Evolutionary conservation across 495 filamentous ascomycete species (phyloP).

Genomic region (Penicillium simplicissimum): DNA sequence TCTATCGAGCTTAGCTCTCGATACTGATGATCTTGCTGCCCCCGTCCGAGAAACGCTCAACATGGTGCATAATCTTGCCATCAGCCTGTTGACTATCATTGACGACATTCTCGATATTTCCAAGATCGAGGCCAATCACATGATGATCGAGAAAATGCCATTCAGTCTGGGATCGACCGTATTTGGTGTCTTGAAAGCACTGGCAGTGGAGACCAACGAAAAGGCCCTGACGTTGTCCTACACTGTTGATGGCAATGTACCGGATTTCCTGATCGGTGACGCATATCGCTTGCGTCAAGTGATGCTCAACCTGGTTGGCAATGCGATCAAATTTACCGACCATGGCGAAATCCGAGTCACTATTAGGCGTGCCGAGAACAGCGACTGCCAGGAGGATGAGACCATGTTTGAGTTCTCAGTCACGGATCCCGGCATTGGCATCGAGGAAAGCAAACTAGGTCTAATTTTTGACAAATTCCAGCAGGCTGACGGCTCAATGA

Average conservation of each 20-base stretch:
- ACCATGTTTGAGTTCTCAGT: slow-evolving; percentile 56
- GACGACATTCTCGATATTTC: slow-evolving; percentile 86
- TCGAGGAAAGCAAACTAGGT: slow-evolving; percentile 69
- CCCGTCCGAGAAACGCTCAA: slow-evolving; percentile 84
- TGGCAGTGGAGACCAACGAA: slow-evolving; percentile 87
- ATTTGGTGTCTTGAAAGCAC: slow-evolving; percentile 56
- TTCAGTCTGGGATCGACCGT: slow-evolving; percentile 54
- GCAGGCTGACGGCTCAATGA: slow-evolving; percentile 93
- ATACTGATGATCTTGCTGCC: slow-evolving; percentile 69
- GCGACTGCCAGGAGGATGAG: slow-evolving; percentile 44
- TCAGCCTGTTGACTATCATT: slow-evolving; percentile 75
- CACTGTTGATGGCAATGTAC: slow-evolving; percentile 51
- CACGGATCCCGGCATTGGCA: slow-evolving; percentile 80
- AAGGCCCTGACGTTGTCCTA: slow-evolving; percentile 60
- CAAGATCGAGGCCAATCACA: slow-evolving; percentile 74
- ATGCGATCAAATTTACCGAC: slow-evolving; percentile 83
- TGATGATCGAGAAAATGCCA: slow-evolving; percentile 76
- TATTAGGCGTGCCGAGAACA: slow-evolving; percentile 54
- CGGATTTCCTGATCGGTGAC: slow-evolving; percentile 57
- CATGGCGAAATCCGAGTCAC: slow-evolving; percentile 63
- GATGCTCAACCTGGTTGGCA: slow-evolving; percentile 77
- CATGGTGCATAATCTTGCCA: slow-evolving; percentile 87
- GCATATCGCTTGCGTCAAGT: slow-evolving; percentile 78
- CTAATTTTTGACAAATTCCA: slow-evolving; percentile 80
- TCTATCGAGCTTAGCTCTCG: slow-evolving; percentile 72